Evolutionary conservation across 768 basidiomycete species (phyloP).

Genomic region (Gloeopeniophorella convolvens): DNA sequence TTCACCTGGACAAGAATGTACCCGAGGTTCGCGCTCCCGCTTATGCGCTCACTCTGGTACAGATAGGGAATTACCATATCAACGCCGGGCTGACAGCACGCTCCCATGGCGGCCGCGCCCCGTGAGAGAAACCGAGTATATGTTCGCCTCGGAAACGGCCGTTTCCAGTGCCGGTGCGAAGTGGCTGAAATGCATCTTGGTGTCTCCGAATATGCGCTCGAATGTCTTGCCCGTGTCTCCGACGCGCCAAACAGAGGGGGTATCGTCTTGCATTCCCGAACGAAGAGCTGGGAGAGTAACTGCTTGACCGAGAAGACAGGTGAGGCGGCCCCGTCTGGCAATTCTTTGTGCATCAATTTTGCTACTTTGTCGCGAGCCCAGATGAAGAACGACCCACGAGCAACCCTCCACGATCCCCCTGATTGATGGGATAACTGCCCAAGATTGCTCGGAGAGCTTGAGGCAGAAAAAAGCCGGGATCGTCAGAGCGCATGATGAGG

Average conservation of each 20-base stretch:
- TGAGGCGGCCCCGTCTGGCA: too few relatives aligned
- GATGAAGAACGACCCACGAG: neutral
- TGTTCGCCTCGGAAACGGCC: neutral
- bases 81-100: neutral
- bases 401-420: neutral
- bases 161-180: neutral
- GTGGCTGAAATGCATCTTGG: neutral
- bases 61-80: neutral
- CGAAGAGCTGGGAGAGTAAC: neutral
- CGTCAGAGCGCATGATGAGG: neutral
- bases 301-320: neutral
- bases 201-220: neutral
- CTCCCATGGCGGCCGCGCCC: neutral
- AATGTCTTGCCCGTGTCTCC: too few relatives aligned
- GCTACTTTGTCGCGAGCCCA: neutral
- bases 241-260: too few relatives aligned
- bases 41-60: neutral
- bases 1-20: neutral
- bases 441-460: neutral
- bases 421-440: neutral
- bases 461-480: neutral
- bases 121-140: neutral
- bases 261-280: too few relatives aligned
- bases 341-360: neutral
- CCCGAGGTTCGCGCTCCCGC: too few relatives aligned